Evolutionary conservation across 2,329 filamentous ascomycete species (phyloP).

Genomic region (Microascus cirrosus): DNA sequence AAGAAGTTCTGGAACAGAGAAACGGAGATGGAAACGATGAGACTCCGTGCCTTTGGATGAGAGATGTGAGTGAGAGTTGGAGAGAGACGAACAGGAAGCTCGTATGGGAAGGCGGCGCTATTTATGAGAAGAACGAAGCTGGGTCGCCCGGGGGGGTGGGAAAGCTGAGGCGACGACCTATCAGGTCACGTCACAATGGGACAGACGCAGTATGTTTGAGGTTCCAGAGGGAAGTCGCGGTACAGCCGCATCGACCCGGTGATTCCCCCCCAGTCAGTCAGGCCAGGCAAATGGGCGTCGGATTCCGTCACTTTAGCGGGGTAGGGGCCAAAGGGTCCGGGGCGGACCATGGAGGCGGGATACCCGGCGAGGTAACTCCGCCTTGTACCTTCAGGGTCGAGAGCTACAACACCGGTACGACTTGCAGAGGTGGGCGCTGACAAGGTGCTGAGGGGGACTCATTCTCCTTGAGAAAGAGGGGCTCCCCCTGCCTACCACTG

Average conservation of each 20-base stretch:
- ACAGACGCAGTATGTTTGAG: not conserved
- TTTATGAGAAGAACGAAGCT: conserved; percentile 4
- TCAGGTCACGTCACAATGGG: conserved; percentile 4
- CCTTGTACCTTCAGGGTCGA: not conserved
- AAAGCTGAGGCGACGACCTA: not conserved
- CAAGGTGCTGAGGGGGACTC: not conserved
- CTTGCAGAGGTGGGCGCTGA: not conserved
- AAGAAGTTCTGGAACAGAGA: not conserved
- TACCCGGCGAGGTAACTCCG: not conserved
- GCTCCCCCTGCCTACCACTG: not conserved
- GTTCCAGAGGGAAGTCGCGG: conserved; percentile 1
- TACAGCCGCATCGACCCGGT: conserved; percentile 2
- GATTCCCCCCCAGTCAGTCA: not conserved
- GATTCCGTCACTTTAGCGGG: not conserved
- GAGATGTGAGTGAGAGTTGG: not conserved
- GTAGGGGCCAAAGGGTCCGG: not conserved
- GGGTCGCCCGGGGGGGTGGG: not conserved
- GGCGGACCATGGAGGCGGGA: not conserved
- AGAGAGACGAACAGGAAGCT: not conserved
- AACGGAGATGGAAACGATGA: not conserved
- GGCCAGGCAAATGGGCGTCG: not conserved
- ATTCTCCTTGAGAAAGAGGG: not conserved
- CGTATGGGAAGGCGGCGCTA: not conserved
- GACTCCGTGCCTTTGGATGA: not conserved
- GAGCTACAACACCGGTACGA: not conserved